phyloP scores from a whole-genome alignment of 805 yeast genomes.

The Metschnikowia aberdeeniae region DNA sequence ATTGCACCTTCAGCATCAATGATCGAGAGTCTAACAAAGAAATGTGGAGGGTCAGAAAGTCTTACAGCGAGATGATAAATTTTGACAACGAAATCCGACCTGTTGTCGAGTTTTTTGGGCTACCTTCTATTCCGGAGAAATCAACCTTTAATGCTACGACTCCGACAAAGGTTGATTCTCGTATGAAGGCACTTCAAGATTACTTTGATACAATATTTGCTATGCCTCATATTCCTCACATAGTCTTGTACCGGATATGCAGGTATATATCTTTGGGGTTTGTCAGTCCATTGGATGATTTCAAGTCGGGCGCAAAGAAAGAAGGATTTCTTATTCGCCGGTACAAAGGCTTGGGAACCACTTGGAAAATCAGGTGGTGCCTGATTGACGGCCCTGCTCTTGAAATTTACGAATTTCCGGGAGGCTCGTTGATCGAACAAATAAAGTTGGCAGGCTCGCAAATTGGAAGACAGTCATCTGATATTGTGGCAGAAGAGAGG shows the following conservation, averaged over 20 bases:
- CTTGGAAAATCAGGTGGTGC: conserved; percentile 71
- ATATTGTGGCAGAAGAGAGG: conserved; percentile 40
- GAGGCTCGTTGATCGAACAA: conserved; percentile 51
- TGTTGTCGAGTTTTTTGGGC: conserved; percentile 44
- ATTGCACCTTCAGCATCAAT: conserved; percentile 56
- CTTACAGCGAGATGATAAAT: conserved; percentile 52
- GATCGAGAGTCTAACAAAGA: conserved; percentile 61
- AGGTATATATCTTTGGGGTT: conserved; percentile 65
- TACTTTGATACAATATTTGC: conserved; percentile 56
- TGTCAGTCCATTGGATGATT: conserved; percentile 54
- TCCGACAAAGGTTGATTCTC: conserved; percentile 61
- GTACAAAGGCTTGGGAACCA: conserved; percentile 56
- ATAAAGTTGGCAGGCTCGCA: conserved; percentile 49
- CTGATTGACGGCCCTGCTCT: conserved; percentile 57
- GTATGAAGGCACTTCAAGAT: conserved; percentile 52
- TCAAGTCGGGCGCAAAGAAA: conserved; percentile 49
- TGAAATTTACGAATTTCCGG: conserved; percentile 54
- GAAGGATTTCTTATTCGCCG: conserved; percentile 65
- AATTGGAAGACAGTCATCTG: conserved; percentile 49
- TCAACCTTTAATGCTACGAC: conserved; percentile 51
- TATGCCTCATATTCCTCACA: conserved; percentile 55
- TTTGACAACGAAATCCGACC: conserved; percentile 62
- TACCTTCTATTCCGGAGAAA: conserved; percentile 65
- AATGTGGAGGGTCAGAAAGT: conserved; percentile 71
- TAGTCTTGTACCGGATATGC: conserved; percentile 51